Evolutionary conservation across 2,329 filamentous ascomycete genomes (phyloP), one percentile per base, ranked within the genome.

Genomic region (Incumbomyces lentus): DNA sequence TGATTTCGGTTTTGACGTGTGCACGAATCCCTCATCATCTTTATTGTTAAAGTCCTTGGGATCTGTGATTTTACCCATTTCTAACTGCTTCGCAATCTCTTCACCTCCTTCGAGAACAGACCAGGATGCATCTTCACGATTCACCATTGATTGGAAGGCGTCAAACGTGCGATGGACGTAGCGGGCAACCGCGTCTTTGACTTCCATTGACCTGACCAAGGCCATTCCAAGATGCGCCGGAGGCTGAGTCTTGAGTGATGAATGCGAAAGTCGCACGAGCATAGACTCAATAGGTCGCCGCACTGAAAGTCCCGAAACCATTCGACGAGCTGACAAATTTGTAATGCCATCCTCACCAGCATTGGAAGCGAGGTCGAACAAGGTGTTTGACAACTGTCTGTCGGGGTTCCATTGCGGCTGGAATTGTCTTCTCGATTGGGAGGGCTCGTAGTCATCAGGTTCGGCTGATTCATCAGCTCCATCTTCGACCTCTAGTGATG

Each of bases 241-340:
- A 18, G 78, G 77, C 53, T 82, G 78, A n/a, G 73, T 74, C 13
- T 71, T 55, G 45, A 76, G 70, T 71, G 76, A 79, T 46, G 69
- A 64, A 47, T 78, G 71, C 1, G 73, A 73, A 32, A 81, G 54
- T 19, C 75, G 70, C 40, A 61, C 61, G 17, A 81, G 57, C 16
- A 70, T 62, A 26, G 70, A 67, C 55, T 81, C 78, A 26, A 78
- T 56, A 0, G 76, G 73, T 41, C 75, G 66, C 44, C 68, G 69
- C 61, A 72, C 79, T 53, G 75, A 72, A 8, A 62, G 60, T 8
- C 78, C 77, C 57, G 63, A 67, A 6, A 74, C 60, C 36, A 68
- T 61, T 63, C 67, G 40, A 37, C 47, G 51, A 31, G 46, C 37
- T 38, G 31, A 65, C 33, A 62, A 62, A 34, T 74, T 72, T 40